Base-by-base conservation (phyloP, 1,139 yeast genomes). In the Geotrichum candidum region DNA sequence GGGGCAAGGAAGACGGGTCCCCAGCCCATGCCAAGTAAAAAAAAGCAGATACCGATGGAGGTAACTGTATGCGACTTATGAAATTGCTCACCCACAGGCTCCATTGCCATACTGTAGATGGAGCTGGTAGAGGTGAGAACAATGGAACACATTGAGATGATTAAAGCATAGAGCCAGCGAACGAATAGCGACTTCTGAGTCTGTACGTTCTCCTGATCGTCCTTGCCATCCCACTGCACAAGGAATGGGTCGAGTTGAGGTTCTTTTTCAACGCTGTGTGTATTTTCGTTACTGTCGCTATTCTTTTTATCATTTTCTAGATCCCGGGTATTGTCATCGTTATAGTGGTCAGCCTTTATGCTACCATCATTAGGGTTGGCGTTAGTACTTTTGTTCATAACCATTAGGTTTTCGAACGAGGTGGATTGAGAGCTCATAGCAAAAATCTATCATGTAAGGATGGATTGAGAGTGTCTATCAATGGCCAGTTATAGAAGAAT, bases 1-100 rank as follows among this genome's bases (percentile, higher is more conserved):
- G 96, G 95, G 23, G 90, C 87, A 76, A 88, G 77, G 56, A 88
- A 74, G 61, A 87, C 73, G 0, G 94, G 92, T 3, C 92, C 94
- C 15, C 82, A 74, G 18, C 86, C 85, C 68, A 87, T 78, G 0
- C 92, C 92, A 65, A 85, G 77, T 46, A 87, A 86, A 79, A 83
- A 87, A n/a, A 87, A 74, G 0, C 89, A 82, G 9, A 85, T 84
- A 0, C 88, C 83, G 59, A 86, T 76, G 1, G 83, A 82, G 11
- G 85, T 78, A 1, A 84, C 89, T 69, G 85, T 90, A 48, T 80
- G 76, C 3, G 84, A 78, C 1, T 84, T 82, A 10, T 77, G 74
- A 69, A 81, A 86, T 61, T 81, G 77, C 6, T 75, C 76, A 66
- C 76, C 77, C 46, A 87, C 78, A 22, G 81, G 74, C 65, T 62